Conservation (phyloP, 2,329 filamentous ascomycete species). For the Harringtonia lauricola region DNA sequence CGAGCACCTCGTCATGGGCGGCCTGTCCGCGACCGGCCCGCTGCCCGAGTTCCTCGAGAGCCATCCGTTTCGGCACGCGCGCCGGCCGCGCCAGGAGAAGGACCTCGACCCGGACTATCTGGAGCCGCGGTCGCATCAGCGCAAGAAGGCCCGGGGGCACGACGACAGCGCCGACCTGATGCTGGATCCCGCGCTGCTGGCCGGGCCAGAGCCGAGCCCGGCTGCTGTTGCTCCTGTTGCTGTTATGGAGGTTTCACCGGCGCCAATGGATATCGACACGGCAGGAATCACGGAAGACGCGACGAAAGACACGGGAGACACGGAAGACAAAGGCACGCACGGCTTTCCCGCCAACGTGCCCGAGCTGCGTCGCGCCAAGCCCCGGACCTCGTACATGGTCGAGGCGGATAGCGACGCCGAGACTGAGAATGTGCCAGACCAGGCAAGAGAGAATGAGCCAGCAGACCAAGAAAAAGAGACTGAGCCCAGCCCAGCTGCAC, state of each 20-base stretch:
- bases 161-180: slow-evolving; percentile 25
- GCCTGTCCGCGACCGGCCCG: slow-evolving; percentile 29
- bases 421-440: no score
- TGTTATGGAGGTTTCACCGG: background rate
- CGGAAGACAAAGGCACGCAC: background rate
- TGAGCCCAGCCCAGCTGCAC: no score
- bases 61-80: slow-evolving; percentile 39
- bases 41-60: slow-evolving; percentile 45
- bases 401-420: no score
- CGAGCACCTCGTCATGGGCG: slow-evolving; percentile 28
- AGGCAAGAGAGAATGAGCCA: no score
- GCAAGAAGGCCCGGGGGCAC: slow-evolving; percentile 29
- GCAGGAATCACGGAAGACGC: slow-evolving; percentile 8
- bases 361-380: no score
- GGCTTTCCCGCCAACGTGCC: background rate
- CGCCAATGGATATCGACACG: slow-evolving; percentile 7
- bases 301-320: slow-evolving; percentile 5
- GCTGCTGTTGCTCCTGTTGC: background rate
- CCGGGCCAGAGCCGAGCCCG: no score
- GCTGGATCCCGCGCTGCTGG: slow-evolving; percentile 43
- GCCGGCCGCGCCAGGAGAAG: slow-evolving; percentile 39
- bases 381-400: no score
- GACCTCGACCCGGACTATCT: slow-evolving; percentile 44
- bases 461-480: no score
- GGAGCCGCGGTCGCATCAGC: slow-evolving; percentile 27